Evolutionary conservation across 2,329 filamentous ascomycete genomes (phyloP).

Genomic region (Talaromyces sp.): DNA sequence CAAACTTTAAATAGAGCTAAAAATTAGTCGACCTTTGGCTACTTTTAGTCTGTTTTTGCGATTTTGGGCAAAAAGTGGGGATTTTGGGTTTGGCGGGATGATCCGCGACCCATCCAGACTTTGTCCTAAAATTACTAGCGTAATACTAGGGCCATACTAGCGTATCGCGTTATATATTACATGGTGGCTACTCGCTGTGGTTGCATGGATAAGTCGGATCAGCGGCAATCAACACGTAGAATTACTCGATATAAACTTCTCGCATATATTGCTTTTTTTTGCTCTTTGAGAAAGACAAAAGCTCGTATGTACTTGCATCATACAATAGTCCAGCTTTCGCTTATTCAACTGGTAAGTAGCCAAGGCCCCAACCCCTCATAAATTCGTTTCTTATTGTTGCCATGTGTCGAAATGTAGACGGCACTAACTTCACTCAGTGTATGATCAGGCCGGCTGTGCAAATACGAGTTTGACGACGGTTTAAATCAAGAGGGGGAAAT

Average conservation of each 20-base stretch:
- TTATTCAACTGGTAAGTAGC: background rate
- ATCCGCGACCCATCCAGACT: background rate
- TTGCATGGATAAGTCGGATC: conserved; percentile 6
- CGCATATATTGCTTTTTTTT: background rate
- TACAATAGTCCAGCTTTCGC: background rate
- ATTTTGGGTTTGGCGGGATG: background rate
- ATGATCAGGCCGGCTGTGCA: background rate
- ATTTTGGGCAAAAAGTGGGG: background rate
- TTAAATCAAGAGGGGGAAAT: background rate
- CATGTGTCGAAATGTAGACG: background rate
- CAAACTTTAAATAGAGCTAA: background rate
- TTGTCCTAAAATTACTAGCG: background rate
- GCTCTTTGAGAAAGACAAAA: background rate
- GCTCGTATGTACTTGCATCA: background rate
- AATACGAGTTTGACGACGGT: background rate
- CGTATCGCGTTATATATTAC: background rate
- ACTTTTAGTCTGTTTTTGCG: background rate
- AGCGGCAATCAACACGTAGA: background rate
- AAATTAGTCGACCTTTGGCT: background rate
- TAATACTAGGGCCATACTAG: background rate
- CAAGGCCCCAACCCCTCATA: background rate
- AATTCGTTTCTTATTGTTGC: background rate
- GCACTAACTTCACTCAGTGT: background rate
- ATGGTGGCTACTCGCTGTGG: background rate
- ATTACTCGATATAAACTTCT: conserved; percentile 3